Evolutionary conservation across 2,329 filamentous ascomycete species (phyloP).

Genomic region (Sporothrix humicola): DNA sequence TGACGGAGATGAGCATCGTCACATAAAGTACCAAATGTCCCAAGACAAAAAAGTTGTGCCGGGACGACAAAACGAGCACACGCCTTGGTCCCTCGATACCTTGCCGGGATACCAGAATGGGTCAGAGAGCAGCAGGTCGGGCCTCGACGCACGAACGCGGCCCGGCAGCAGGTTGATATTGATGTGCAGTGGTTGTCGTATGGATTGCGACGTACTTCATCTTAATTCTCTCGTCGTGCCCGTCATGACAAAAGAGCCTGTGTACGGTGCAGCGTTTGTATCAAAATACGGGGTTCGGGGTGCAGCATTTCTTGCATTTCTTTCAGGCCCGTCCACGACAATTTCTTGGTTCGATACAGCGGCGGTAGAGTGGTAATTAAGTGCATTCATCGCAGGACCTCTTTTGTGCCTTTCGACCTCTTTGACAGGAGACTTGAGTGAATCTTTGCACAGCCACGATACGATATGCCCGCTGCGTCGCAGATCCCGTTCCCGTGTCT

Average conservation of each 20-base stretch:
- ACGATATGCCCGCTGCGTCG: not conserved
- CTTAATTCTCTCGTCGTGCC: not conserved
- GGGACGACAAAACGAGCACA: not conserved
- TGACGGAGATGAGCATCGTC: not conserved
- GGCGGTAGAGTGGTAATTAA: not conserved
- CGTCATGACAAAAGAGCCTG: not conserved
- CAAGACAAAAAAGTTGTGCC: not conserved
- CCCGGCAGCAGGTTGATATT: not conserved
- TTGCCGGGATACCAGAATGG: not conserved
- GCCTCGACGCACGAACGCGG: not conserved
- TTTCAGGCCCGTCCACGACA: not conserved
- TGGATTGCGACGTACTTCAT: not conserved
- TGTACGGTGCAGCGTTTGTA: not conserved
- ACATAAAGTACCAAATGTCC: not conserved
- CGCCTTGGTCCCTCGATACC: no score
- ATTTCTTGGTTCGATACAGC: conserved; percentile 2
- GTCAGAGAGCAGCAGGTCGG: not conserved
- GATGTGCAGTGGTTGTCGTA: not conserved
- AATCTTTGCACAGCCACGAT: conserved; percentile 7
- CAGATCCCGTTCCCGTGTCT: conserved; percentile 2
- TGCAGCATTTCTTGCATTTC: not conserved
- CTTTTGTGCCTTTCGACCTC: not conserved
- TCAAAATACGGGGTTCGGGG: not conserved
- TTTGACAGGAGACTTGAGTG: not conserved
- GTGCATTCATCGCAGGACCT: not conserved